Evolutionary conservation across 192 early-diverging fungal species (phyloP).

Genomic region (Coemansia interrupta): DNA sequence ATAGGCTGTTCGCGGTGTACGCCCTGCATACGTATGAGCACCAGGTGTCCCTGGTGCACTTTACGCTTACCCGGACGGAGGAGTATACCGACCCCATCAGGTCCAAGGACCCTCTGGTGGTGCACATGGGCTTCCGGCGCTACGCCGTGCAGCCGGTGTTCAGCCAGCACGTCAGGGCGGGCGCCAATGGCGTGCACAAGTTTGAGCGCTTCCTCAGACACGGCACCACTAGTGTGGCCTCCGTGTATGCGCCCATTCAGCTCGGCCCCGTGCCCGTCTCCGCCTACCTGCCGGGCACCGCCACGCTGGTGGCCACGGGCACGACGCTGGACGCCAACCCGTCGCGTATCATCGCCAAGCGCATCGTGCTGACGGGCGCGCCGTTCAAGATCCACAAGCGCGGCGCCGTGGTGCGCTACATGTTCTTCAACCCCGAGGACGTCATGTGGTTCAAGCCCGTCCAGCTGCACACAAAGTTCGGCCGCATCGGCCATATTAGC

Average conservation of each 20-base stretch:
- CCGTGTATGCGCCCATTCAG: constrained; percentile 88
- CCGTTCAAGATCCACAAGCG: constrained; percentile 94
- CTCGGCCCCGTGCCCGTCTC: constrained; percentile 83
- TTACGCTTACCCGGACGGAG: constrained; percentile 68
- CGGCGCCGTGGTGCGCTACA: constrained; percentile 87
- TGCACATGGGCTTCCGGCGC: constrained; percentile 86
- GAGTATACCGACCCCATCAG: constrained; percentile 76
- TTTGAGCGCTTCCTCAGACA: constrained; percentile 86
- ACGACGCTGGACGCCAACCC: constrained; percentile 70
- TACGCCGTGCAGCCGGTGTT: constrained; percentile 84
- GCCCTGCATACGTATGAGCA: constrained; percentile 87
- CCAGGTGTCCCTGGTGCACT: constrained; percentile 86
- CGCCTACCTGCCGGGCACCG: constrained; percentile 63
- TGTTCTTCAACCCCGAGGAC: constrained; percentile 96
- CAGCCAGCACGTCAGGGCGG: constrained; percentile 77
- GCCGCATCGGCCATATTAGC: constrained; percentile 85
- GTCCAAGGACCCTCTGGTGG: constrained; percentile 88
- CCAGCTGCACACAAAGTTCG: constrained; percentile 86
- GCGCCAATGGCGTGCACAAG: constrained; percentile 92
- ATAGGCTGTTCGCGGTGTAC: constrained; percentile 56
- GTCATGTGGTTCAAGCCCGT: constrained; percentile 95
- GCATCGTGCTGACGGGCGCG: constrained; percentile 89
- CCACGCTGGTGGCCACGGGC: constrained; percentile 75
- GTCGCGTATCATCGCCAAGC: constrained; percentile 88
- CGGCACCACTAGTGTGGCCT: constrained; percentile 70